phyloP scores from a whole-genome alignment of 139 green algal genomes.

The Tetraselmis chui region DNA sequence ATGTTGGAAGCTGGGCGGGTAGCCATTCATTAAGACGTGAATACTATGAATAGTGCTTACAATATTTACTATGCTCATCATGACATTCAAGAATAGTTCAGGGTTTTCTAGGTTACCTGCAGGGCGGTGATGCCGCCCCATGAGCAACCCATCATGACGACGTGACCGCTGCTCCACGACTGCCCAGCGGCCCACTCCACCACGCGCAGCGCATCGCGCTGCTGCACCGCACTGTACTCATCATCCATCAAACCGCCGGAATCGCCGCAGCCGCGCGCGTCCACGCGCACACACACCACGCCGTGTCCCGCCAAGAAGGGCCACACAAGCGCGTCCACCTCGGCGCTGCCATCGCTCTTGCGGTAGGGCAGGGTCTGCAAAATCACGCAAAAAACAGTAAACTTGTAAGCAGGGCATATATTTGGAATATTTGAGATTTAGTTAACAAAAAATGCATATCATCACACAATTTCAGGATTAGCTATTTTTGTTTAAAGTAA shows the following conservation, averaged over 20 bases:
- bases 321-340: slow-evolving; percentile 9
- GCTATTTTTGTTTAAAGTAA: no score
- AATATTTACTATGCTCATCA: no score
- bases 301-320: slow-evolving; percentile 18
- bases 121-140: slow-evolving; percentile 22
- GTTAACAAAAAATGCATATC: no score
- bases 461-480: no score
- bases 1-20: no score
- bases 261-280: slow-evolving; percentile 14
- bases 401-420: no score
- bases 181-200: slow-evolving; percentile 14
- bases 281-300: slow-evolving; percentile 21
- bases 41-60: no score
- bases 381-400: no score
- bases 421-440: no score
- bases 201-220: background rate
- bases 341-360: slow-evolving; percentile 13
- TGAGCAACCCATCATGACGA: slow-evolving; percentile 19
- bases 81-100: no score
- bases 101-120: no score
- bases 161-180: slow-evolving; percentile 17
- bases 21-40: no score
- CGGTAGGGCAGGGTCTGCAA: slow-evolving; percentile 22
- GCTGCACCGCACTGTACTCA: slow-evolving; percentile 14
- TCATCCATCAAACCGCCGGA: slow-evolving; percentile 12